These are phyloP conservation scores for Harrya chromipes DNA, from an alignment of 768 basidiomycete species.

Conservation along the genomic window DNA sequence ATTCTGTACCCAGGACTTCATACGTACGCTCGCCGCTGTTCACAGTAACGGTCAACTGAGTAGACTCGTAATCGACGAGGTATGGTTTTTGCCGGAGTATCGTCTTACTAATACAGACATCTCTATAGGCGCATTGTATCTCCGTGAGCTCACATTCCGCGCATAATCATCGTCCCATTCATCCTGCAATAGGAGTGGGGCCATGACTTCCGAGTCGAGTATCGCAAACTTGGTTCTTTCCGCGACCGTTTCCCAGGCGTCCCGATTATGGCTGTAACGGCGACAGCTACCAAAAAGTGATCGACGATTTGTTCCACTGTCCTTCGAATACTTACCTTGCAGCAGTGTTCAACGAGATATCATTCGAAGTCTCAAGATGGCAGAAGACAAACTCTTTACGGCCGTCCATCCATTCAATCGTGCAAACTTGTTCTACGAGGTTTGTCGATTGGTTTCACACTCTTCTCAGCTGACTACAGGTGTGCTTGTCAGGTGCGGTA, in stretches of 20 bases:
- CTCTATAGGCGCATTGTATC: slow-evolving; percentile 73
- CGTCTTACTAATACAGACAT: slow-evolving; percentile 3
- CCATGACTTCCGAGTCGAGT: slow-evolving; percentile 74
- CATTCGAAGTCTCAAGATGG: slow-evolving; percentile 60
- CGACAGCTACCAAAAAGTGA: slow-evolving; percentile 73
- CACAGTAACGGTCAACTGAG: slow-evolving; percentile 59
- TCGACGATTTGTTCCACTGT: neutral
- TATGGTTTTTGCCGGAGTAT: slow-evolving; percentile 25
- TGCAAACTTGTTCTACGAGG: slow-evolving; percentile 79
- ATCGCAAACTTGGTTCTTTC: slow-evolving; percentile 68
- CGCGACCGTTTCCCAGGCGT: slow-evolving; percentile 62
- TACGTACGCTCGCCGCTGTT: slow-evolving; percentile 45
- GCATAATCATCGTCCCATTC: neutral
- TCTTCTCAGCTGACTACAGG: neutral
- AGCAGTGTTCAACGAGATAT: slow-evolving; percentile 74
- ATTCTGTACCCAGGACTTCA: slow-evolving; percentile 53
- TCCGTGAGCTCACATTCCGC: slow-evolving; percentile 45
- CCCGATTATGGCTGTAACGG: slow-evolving; percentile 86
- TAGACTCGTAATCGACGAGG: slow-evolving; percentile 81
- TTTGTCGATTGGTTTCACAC: slow-evolving; percentile 19
- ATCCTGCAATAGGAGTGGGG: slow-evolving; percentile 69
- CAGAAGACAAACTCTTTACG: slow-evolving; percentile 49
- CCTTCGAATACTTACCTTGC: slow-evolving; percentile 4
- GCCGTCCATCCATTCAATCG: slow-evolving; percentile 82
- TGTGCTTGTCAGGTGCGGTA: slow-evolving; percentile 54